phyloP scores from a whole-genome alignment of 169 alveolate genomes.

The Plasmodium knowlesi region DNA sequence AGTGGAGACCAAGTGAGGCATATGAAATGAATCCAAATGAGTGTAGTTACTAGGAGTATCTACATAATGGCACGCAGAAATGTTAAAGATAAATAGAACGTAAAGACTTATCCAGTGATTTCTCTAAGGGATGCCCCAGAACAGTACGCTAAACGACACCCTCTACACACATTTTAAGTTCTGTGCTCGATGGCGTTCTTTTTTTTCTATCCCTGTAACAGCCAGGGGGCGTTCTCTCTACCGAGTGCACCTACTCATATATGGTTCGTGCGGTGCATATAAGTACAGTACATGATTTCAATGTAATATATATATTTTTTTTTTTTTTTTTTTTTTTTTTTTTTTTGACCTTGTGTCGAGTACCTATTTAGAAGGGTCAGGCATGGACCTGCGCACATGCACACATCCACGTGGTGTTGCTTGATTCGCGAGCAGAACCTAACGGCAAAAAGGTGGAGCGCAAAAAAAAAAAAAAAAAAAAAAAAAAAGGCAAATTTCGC shows the following conservation, averaged over 20 bases:
- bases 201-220: neutral
- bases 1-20: neutral
- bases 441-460: neutral
- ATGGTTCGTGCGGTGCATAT: neutral
- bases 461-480: too few species aligned
- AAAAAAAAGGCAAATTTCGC: neutral
- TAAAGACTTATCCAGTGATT: neutral
- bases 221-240: neutral
- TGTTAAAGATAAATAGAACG: neutral
- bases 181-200: neutral
- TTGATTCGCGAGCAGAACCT: neutral
- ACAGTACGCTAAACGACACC: neutral
- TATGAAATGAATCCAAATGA: neutral
- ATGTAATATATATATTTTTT: too few species aligned
- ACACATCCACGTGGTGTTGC: neutral
- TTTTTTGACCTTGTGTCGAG: neutral
- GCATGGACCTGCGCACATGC: neutral
- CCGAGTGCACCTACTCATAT: neutral
- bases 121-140: neutral
- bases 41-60: neutral
- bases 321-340: too few species aligned
- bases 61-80: neutral
- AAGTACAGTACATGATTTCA: too few species aligned
- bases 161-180: neutral
- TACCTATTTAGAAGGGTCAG: neutral